Evolutionary conservation across 768 basidiomycete species (phyloP), one percentile per base, ranked within the genome.

Genomic region (Hypsizygus marmoreus): DNA sequence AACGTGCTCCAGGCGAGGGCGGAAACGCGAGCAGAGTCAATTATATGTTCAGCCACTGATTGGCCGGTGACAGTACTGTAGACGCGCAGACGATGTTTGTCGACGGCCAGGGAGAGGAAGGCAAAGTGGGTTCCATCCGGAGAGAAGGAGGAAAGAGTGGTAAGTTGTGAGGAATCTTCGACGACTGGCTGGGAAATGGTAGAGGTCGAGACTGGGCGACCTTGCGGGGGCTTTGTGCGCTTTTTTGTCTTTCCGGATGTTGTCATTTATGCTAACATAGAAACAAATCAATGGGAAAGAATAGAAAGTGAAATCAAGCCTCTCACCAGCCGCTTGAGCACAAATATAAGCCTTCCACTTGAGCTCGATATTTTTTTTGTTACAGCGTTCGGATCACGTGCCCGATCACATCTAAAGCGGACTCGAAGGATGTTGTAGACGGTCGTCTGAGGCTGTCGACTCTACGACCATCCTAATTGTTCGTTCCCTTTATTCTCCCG

Each of bases 41-140:
- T 58, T 13, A 73, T 71, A 63, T 82, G 67, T 61, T 87, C 84
- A 4, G 82, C 76, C 16, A 79, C 63, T 24, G 79, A 73, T 50
- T 76, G 73, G 28, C 73, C 75, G n/a, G 79, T 71, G 6, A 69
- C 53, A 7, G 80, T 77, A 59, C 84, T 75, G 61, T 82, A 84
- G 29, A 86, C 71, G 55, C 83, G 81, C 45, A 86, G 65, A 34
- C 83, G 76, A 59, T 87, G 84, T 63, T 84, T 87, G 73, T 87
- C 84, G 40, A 87, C 73, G 2, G 84, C 76, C 17, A 86, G 73
- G 8, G 82, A 82, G 22, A 84, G 63, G 41, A 81, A 74, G 2
- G 79, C 82, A 56, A 86, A 86, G 28, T 79, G 66, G 43, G 70
- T 65, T 42, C 75, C 79, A 46, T 73, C 67, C 4, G 75, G 73